phyloP scores from a whole-genome alignment of 768 basidiomycete genomes.

The Phylloporus arenicola region DNA sequence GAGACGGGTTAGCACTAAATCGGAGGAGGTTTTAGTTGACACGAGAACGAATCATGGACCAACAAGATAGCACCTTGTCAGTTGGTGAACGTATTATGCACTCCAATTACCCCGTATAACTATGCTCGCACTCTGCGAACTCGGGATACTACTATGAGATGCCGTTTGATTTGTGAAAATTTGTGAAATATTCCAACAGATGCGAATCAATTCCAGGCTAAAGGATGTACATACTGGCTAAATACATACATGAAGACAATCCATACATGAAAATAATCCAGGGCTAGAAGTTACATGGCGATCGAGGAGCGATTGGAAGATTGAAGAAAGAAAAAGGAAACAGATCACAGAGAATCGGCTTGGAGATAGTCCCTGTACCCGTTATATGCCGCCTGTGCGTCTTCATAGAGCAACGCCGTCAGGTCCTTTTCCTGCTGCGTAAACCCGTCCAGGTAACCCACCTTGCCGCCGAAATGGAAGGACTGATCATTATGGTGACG shows the following conservation, averaged over 20 bases:
- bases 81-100: too few relatives aligned
- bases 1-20: neutral
- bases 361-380: slow-evolving; percentile 11
- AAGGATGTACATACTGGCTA: neutral
- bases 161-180: too few relatives aligned
- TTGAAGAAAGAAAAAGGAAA: neutral
- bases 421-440: slow-evolving; percentile 9
- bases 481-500: neutral
- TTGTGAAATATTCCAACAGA: too few relatives aligned
- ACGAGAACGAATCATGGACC: neutral
- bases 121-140: too few relatives aligned
- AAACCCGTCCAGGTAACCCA: neutral
- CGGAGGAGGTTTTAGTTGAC: neutral
- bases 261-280: neutral
- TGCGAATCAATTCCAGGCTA: too few relatives aligned
- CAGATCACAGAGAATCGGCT: neutral
- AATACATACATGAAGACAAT: neutral
- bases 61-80: neutral
- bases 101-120: too few relatives aligned
- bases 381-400: slow-evolving; percentile 8
- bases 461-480: neutral
- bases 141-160: too few relatives aligned
- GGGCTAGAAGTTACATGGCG: neutral
- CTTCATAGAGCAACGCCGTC: slow-evolving; percentile 5
- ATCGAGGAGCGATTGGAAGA: neutral